phyloP scores from a whole-genome alignment of 768 basidiomycete species.

The Suillus discolor region DNA sequence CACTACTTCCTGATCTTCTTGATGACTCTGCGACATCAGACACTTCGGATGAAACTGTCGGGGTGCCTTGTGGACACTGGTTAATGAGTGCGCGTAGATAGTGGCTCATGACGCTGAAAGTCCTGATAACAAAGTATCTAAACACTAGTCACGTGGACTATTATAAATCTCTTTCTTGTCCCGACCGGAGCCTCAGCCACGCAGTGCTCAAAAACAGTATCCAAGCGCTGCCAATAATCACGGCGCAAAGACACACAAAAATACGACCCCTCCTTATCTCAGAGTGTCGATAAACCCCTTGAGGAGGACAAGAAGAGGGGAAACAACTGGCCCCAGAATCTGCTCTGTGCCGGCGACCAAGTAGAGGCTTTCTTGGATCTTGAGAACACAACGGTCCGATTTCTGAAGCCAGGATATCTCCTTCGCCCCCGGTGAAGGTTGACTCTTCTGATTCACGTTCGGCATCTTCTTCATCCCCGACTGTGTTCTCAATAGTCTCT shows the following conservation, averaged over 20 bases:
- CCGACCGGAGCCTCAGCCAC: slow-evolving; percentile 54
- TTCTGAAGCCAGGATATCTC: slow-evolving; percentile 12
- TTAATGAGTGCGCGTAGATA: slow-evolving; percentile 18
- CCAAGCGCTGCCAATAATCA: slow-evolving; percentile 58
- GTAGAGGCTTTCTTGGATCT: slow-evolving; percentile 18
- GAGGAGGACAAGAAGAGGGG: slow-evolving; percentile 17
- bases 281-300: slow-evolving; percentile 24
- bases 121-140: slow-evolving; percentile 1
- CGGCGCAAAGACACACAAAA: slow-evolving; percentile 45
- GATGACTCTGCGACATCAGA: slow-evolving; percentile 28
- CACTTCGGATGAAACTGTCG: slow-evolving; percentile 34
- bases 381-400: slow-evolving; percentile 5
- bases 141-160: not conserved
- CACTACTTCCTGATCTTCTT: slow-evolving; percentile 20
- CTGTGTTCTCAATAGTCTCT: not conserved
- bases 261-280: slow-evolving; percentile 52
- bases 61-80: slow-evolving; percentile 35
- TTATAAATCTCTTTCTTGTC: slow-evolving; percentile 31
- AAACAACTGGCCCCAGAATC: slow-evolving; percentile 3
- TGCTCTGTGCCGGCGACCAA: slow-evolving; percentile 5
- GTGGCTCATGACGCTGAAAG: too few relatives aligned
- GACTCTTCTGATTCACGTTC: slow-evolving; percentile 3
- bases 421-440: slow-evolving; percentile 3
- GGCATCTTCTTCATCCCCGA: not conserved
- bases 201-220: slow-evolving; percentile 64